A percentile compares a stretch with the other conserved stretches of the same genome.
Conservation (phyloP, 2,329 filamentous ascomycete species). For the Amphichorda felina region DNA sequence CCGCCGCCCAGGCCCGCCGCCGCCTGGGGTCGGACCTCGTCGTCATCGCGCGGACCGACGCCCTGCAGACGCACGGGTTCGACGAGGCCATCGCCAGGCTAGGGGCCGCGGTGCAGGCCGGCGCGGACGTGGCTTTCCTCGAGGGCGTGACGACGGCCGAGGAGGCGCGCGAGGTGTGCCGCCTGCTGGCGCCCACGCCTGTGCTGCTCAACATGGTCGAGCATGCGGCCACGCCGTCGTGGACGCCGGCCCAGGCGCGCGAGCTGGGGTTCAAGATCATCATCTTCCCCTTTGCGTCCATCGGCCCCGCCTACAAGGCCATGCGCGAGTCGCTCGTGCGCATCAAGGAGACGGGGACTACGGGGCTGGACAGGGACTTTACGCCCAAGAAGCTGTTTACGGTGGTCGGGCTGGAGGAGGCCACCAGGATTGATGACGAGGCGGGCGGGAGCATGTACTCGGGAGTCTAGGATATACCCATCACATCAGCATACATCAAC, state of each 20-base stretch:
- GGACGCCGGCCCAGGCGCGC: constrained; percentile 37
- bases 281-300: constrained; percentile 40
- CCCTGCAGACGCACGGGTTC: constrained; percentile 43
- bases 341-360: constrained; percentile 22
- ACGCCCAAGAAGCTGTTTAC: constrained; percentile 35
- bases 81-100: constrained; percentile 41
- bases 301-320: constrained; percentile 33
- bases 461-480: too few relatives aligned
- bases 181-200: constrained; percentile 33
- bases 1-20: constrained; percentile 36
- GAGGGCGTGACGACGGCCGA: constrained; percentile 43
- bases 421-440: constrained; percentile 31
- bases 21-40: constrained; percentile 42
- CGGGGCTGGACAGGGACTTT: constrained; percentile 24
- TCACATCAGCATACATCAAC: too few relatives aligned
- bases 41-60: constrained; percentile 53
- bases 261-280: constrained; percentile 46
- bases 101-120: constrained; percentile 34
- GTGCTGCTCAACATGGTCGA: constrained; percentile 47
- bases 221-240: constrained; percentile 40
- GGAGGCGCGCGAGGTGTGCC: constrained; percentile 32
- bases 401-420: constrained; percentile 35
- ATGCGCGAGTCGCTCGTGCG: constrained; percentile 22
- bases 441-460: constrained; percentile 4
- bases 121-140: constrained; percentile 48